Conservation (phyloP, 345 rosid genomes). For the Sonneratia alba region DNA sequence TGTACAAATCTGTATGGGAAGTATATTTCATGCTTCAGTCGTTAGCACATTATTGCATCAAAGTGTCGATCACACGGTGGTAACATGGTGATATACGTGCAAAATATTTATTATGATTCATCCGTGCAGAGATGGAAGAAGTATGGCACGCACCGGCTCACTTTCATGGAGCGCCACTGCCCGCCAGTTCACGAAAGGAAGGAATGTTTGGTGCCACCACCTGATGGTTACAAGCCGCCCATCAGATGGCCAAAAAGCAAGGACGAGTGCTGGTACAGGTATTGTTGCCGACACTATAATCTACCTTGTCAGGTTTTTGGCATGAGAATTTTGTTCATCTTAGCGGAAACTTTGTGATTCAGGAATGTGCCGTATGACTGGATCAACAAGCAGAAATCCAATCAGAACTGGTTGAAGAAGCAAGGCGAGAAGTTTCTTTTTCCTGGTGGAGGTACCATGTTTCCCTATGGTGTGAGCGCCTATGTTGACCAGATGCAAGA, state of each 20-base stretch:
- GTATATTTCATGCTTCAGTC: no score
- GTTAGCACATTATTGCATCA: no score
- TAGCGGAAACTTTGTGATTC: slow-evolving; percentile 14
- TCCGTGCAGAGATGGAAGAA: slow-evolving; percentile 81
- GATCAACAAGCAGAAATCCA: slow-evolving; percentile 91
- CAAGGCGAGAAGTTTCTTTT: slow-evolving; percentile 85
- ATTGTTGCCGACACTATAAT: slow-evolving; percentile 8
- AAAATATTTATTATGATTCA: not conserved
- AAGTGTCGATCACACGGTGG: not conserved
- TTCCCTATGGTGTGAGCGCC: slow-evolving; percentile 84
- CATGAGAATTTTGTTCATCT: not conserved
- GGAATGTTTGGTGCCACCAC: slow-evolving; percentile 88
- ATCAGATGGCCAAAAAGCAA: slow-evolving; percentile 95
- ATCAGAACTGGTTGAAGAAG: slow-evolving; percentile 89
- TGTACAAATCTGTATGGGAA: not conserved
- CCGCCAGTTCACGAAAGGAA: slow-evolving; percentile 79
- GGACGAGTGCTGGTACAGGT: slow-evolving; percentile 97
- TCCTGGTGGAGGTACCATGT: slow-evolving; percentile 99
- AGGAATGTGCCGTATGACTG: slow-evolving; percentile 98
- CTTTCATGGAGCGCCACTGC: slow-evolving; percentile 94
- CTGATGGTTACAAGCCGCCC: slow-evolving; percentile 83
- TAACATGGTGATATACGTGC: not conserved
- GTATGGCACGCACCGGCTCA: slow-evolving; percentile 69
- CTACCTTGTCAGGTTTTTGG: not conserved
- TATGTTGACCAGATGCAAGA: slow-evolving; percentile 90